A percentile compares a stretch with the other conserved stretches of the same genome.
Conservation (phyloP, 1,139 yeast genomes). For the Yamadazyma triangularis region DNA sequence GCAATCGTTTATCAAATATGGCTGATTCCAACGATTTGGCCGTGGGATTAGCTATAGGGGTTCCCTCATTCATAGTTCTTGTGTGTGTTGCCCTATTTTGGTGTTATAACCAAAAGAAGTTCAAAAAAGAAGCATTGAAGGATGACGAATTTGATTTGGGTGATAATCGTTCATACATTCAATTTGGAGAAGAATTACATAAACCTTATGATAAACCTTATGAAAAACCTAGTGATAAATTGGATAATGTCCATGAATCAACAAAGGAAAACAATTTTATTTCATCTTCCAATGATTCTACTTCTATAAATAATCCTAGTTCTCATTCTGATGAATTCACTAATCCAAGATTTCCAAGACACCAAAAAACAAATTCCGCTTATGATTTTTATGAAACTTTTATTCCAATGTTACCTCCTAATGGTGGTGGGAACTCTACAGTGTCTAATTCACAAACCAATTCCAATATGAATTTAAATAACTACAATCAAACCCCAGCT, state of each 20-base stretch:
- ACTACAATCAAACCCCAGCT: no score
- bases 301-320: not conserved
- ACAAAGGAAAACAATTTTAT: constrained; percentile 2
- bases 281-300: constrained; percentile 1
- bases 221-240: not conserved
- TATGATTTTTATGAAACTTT: constrained; percentile 43
- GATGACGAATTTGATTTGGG: constrained; percentile 32
- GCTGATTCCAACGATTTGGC: constrained; percentile 21
- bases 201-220: constrained; percentile 2
- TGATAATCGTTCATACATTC: constrained; percentile 35
- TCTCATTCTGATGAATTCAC: not conserved
- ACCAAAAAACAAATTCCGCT: constrained; percentile 21
- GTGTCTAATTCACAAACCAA: constrained; percentile 2
- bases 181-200: constrained; percentile 38
- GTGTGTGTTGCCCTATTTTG: constrained; percentile 20
- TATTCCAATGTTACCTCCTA: constrained; percentile 33
- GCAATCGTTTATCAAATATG: constrained; percentile 15
- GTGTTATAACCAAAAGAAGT: constrained; percentile 29
- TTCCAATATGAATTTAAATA: not conserved
- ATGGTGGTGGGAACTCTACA: not conserved
- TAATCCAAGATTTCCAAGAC: constrained; percentile 4
- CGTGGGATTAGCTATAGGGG: constrained; percentile 43
- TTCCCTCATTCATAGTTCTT: constrained; percentile 31
- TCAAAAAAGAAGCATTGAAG: constrained; percentile 26
- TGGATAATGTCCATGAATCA: not conserved